phyloP scores from a whole-genome alignment of 495 filamentous ascomycete genomes.

The Aspergillus cristatus region DNA sequence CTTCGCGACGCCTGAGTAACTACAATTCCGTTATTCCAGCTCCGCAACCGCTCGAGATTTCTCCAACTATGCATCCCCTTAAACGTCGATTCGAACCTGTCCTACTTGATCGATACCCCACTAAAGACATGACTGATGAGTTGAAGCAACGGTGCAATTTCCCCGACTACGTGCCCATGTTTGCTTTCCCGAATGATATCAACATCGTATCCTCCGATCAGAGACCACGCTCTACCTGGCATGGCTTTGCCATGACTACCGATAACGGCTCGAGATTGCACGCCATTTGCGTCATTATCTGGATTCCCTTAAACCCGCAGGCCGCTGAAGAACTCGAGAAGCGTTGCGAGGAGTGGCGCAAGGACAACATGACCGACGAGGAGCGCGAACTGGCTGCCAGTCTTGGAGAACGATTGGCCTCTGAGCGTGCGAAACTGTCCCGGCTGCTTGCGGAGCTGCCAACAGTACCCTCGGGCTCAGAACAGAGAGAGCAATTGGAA shows the following conservation, averaged over 20 bases:
- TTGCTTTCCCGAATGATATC: conserved; percentile 96
- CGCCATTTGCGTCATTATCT: conserved; percentile 83
- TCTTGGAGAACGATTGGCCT: conserved; percentile 81
- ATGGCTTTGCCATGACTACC: conserved; percentile 96
- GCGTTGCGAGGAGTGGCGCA: conserved; percentile 87
- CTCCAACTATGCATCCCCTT: conserved; percentile 91
- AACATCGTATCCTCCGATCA: conserved; percentile 94
- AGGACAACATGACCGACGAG: conserved; percentile 91
- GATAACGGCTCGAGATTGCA: conserved; percentile 86
- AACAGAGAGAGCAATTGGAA: conserved; percentile 72
- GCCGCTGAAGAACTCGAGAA: conserved; percentile 84
- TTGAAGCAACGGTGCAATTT: conserved; percentile 73
- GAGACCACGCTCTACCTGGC: conserved; percentile 88
- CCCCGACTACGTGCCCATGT: conserved; percentile 98
- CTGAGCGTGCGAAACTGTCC: conserved; percentile 82
- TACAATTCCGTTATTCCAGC: conserved; percentile 97
- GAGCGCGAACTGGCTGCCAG: conserved; percentile 91
- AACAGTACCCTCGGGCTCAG: conserved; percentile 66
- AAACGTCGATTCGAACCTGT: conserved; percentile 92
- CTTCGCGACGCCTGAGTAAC: conserved; percentile 82
- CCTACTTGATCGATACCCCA: conserved; percentile 85
- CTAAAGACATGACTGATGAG: conserved; percentile 74
- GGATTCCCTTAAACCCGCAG: conserved; percentile 75
- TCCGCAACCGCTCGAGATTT: conserved; percentile 79
- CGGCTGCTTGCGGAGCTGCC: conserved; percentile 77